phyloP scores from a whole-genome alignment of 345 rosid genomes.

The Eucalyptus marginata region DNA sequence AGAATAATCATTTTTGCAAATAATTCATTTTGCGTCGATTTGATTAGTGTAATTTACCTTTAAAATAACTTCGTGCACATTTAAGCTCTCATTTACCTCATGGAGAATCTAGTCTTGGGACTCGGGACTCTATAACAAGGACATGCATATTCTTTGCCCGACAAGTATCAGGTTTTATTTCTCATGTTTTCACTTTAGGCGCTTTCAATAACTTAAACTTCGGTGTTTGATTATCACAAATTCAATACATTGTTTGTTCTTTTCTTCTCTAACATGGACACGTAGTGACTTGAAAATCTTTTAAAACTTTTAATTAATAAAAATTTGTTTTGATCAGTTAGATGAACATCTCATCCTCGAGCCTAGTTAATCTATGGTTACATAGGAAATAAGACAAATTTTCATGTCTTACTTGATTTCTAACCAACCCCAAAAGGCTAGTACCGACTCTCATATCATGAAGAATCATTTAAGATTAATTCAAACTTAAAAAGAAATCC shows the following conservation, averaged over 20 bases:
- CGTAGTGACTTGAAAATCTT: background rate
- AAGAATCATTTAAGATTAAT: background rate
- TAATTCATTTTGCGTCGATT: too few relatives aligned
- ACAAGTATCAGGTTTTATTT: accelerated
- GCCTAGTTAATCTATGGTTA: background rate
- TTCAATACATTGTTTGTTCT: too few relatives aligned
- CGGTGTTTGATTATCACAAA: too few relatives aligned
- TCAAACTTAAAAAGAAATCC: background rate
- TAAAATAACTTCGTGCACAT: background rate
- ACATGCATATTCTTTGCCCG: accelerated
- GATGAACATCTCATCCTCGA: accelerated
- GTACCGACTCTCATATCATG: accelerated
- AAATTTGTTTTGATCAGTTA: accelerated
- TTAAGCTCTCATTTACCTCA: background rate
- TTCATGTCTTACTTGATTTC: accelerated
- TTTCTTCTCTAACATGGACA: background rate
- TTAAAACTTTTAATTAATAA: too few relatives aligned
- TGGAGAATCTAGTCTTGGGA: accelerated
- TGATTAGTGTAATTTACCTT: background rate
- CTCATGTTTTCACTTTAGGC: too few relatives aligned
- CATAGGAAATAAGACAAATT: accelerated
- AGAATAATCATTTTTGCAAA: too few relatives aligned
- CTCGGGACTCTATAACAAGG: background rate
- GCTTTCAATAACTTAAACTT: accelerated
- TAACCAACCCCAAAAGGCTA: accelerated